These are phyloP conservation scores for Suillus subalutaceus DNA, from an alignment of 768 basidiomycete species.

Conservation along the genomic window DNA sequence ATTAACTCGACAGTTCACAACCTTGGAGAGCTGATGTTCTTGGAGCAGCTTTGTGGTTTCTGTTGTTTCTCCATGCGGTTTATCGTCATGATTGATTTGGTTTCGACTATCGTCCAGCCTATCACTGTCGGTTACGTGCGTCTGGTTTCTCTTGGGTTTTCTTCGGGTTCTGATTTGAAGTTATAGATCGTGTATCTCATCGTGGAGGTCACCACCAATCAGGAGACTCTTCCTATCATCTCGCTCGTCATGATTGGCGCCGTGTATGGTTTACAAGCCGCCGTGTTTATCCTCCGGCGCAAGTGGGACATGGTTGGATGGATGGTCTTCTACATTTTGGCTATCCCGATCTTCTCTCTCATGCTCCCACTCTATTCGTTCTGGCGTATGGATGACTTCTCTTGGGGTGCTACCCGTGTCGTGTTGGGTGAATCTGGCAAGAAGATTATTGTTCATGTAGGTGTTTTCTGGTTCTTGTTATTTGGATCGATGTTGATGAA, in stretches of 20 bases:
- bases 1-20: constrained; percentile 99
- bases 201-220: constrained; percentile 70
- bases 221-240: constrained; percentile 71
- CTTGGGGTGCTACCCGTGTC: constrained; percentile 91
- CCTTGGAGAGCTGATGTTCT: constrained; percentile 87
- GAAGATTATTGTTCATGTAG: constrained; percentile 91
- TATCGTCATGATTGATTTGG: constrained; percentile 93
- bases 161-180: constrained; percentile 2
- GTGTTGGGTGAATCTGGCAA: constrained; percentile 95
- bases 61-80: constrained; percentile 99
- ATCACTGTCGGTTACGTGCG: constrained; percentile 89
- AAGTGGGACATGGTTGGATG: constrained; percentile 99
- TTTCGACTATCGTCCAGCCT: constrained; percentile 84
- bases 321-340: constrained; percentile 95
- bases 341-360: constrained; percentile 93
- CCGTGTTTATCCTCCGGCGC: constrained; percentile 88
- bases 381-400: constrained; percentile 99
- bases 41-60: constrained; percentile 93
- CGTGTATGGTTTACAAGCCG: constrained; percentile 91
- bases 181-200: constrained; percentile 84
- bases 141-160: constrained; percentile 17
- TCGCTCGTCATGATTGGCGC: constrained; percentile 93
- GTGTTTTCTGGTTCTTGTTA: constrained; percentile 31
- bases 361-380: constrained; percentile 92
- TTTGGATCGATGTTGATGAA: constrained; percentile 14